These are phyloP conservation scores for Pseudozyma tsukubaensis DNA, from an alignment of 1,284 basidiomycete genomes.

Conservation along the genomic window DNA sequence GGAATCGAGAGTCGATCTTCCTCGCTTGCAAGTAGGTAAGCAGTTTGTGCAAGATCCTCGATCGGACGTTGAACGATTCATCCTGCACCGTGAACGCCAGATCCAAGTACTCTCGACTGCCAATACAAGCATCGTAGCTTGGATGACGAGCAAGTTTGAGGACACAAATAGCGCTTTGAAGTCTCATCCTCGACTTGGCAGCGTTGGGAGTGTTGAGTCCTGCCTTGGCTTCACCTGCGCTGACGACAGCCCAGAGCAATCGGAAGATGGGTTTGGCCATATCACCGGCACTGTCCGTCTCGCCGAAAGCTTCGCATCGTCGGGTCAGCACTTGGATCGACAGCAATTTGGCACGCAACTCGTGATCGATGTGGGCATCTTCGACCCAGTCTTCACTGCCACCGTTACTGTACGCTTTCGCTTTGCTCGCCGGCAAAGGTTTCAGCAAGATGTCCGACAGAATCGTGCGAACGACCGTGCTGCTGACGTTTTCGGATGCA, in stretches of 20 bases:
- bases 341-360: conserved; percentile 49
- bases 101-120: conserved; percentile 76
- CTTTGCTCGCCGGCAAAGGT: conserved; percentile 32
- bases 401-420: conserved; percentile 24
- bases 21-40: conserved; percentile 75
- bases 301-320: conserved; percentile 49
- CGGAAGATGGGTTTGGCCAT: conserved; percentile 57
- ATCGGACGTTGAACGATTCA: conserved; percentile 85
- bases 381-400: conserved; percentile 57
- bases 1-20: conserved; percentile 79
- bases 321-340: conserved; percentile 53
- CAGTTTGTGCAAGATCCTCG: conserved; percentile 81
- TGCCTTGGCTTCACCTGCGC: conserved; percentile 48
- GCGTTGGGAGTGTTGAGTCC: conserved; percentile 45
- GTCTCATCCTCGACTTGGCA: conserved; percentile 73
- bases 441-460: conserved; percentile 69
- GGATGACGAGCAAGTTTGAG: conserved; percentile 81
- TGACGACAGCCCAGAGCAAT: conserved; percentile 52
- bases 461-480: conserved; percentile 80
- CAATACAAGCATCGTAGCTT: conserved; percentile 74
- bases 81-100: conserved; percentile 86
- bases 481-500: conserved; percentile 81
- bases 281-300: conserved; percentile 40
- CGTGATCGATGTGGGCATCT: conserved; percentile 38
- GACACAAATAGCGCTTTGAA: conserved; percentile 83